Evolutionary conservation across 2,329 filamentous ascomycete genomes (phyloP), one percentile per base, ranked within the genome.

Genomic region (Sarocladiaceae sp.): DNA sequence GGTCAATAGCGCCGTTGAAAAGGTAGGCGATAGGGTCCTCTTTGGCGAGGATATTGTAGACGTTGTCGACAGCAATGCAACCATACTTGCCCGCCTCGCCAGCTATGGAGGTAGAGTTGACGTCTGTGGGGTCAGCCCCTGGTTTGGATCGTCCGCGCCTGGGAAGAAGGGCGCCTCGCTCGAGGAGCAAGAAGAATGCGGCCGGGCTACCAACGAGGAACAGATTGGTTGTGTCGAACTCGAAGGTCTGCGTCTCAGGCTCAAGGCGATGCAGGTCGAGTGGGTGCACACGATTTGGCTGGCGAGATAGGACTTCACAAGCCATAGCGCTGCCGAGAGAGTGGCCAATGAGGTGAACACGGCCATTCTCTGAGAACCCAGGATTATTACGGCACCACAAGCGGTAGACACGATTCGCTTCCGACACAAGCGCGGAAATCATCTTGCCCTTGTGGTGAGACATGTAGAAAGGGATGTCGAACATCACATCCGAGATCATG

Each of bases 401-500:
- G 17, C 88, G 83, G 65, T 96, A 97, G n/a, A 99, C 89, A 4
- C 93, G 83, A 63, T 99, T 99, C 7, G 94, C 93, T 71, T 99
- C 94, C 54, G 80, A 80, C 36, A 96, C 86, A 46, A 97, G 84
- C 1, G 94, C 92, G 39, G 86, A 80, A 49, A 96, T 88, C 92
- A 99, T 97, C 67, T 91, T 96, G 3, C 86, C 82, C 62, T 97
- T 96, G 70, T 97, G 93, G 54, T 95, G 88, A 0, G 93, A 97
- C 71, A 99, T 86, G 71, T 97, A 99, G 65, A 96, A 97, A 0
- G 94, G 94, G 48, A 99, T 93, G 65, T 99, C 94, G 48, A 97
- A 86, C 90, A 99, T 97, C 60, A 99, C 90, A 66, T 99, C 94
- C 37, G 89, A 95, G 55, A 99, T 95, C 64, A 99, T 84, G 63